Percentiles rank a stretch among this genome's conserved stretches.
Conservation (phyloP, 805 yeast genomes). For the Cephaloascus fragrans region DNA sequence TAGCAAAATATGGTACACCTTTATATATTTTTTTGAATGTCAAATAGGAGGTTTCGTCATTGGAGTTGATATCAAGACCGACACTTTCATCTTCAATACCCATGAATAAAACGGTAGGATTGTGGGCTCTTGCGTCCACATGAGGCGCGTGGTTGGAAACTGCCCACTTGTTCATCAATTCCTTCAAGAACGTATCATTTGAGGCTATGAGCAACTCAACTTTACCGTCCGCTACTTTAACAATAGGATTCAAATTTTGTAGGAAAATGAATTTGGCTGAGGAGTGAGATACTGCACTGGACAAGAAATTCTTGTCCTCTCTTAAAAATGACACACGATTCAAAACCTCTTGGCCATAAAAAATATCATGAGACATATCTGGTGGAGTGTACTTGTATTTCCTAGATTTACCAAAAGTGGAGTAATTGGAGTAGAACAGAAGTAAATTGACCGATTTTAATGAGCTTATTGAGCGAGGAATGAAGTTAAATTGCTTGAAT, state of each 20-base stretch:
- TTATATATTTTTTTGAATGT: constrained; percentile 36
- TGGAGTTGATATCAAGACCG: constrained; percentile 18
- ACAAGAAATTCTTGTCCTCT: constrained; percentile 37
- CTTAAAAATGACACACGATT: constrained; percentile 51
- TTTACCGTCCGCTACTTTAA: background rate
- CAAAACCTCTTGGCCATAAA: constrained; percentile 39
- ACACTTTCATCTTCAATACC: constrained; percentile 38
- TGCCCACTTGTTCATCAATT: constrained; percentile 11
- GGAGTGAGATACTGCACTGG: constrained; percentile 29
- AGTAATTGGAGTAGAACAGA: too few species aligned
- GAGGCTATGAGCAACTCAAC: background rate
- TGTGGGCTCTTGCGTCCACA: background rate
- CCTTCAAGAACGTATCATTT: constrained; percentile 2
- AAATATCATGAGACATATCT: constrained; percentile 7
- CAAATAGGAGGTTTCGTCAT: constrained; percentile 20
- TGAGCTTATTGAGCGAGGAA: too few species aligned
- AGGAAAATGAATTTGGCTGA: constrained; percentile 30
- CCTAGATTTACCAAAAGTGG: too few species aligned
- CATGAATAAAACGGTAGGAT: constrained; percentile 20
- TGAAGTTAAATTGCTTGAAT: too few species aligned
- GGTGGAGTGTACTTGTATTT: too few species aligned
- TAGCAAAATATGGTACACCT: constrained; percentile 58
- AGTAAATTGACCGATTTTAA: too few species aligned
- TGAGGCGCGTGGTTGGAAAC: constrained; percentile 5
- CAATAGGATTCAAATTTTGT: background rate